Conservation (phyloP, 2,329 filamentous ascomycete genomes). For the Aspergillus ochraceoroseus region DNA sequence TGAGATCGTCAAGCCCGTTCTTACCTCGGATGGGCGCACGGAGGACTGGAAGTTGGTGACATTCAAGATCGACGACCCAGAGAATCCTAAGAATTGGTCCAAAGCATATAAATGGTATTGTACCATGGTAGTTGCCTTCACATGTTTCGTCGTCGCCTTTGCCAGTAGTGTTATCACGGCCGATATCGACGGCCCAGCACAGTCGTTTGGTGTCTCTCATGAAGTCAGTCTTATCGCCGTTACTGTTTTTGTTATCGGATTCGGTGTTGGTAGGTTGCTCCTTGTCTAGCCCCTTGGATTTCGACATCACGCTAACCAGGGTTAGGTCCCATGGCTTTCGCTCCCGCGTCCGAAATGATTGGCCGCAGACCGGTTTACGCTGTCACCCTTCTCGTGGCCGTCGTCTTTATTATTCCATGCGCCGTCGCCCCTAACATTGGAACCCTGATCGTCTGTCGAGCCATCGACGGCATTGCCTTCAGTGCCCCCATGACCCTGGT, state of each 20-base stretch:
- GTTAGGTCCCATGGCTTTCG: slow-evolving; percentile 68
- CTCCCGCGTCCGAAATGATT: slow-evolving; percentile 69
- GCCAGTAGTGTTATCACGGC: slow-evolving; percentile 72
- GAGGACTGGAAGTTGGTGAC: slow-evolving; percentile 61
- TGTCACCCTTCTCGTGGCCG: slow-evolving; percentile 62
- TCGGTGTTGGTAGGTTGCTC: slow-evolving; percentile 59
- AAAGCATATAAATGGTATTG: slow-evolving; percentile 75
- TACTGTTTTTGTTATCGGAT: slow-evolving; percentile 74
- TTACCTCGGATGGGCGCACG: slow-evolving; percentile 50
- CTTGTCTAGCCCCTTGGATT: neutral
- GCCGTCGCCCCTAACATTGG: slow-evolving; percentile 70
- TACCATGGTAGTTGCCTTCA: slow-evolving; percentile 76
- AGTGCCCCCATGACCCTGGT: slow-evolving; percentile 83
- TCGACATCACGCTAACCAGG: slow-evolving; percentile 12
- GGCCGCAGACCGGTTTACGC: slow-evolving; percentile 68
- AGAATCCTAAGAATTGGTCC: slow-evolving; percentile 82
- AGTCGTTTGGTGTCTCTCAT: slow-evolving; percentile 62
- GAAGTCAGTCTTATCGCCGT: slow-evolving; percentile 70
- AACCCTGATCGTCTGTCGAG: slow-evolving; percentile 69
- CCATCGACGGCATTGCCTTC: slow-evolving; percentile 77
- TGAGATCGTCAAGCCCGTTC: slow-evolving; percentile 54
- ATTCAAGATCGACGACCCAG: slow-evolving; percentile 65
- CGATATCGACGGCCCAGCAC: slow-evolving; percentile 60
- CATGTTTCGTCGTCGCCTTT: slow-evolving; percentile 70
- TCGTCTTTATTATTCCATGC: slow-evolving; percentile 75